phyloP scores from a whole-genome alignment of 176 grass and related monocot genomes.

The Poa pratensis region DNA sequence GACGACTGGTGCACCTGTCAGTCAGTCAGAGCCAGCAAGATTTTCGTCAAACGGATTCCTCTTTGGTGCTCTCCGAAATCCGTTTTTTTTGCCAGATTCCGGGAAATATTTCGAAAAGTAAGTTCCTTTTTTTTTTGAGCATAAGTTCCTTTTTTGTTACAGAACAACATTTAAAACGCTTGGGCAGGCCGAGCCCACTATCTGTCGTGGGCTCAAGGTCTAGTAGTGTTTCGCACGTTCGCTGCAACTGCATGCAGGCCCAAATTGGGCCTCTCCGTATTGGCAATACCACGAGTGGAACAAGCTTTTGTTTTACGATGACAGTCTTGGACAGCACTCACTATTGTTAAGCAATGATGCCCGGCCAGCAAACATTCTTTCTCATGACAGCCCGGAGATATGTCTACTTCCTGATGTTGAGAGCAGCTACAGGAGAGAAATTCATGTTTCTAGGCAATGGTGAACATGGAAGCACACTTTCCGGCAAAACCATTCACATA shows the following conservation, averaged over 20 bases:
- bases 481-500: too few relatives aligned
- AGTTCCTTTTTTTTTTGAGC: not conserved
- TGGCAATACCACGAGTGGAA: not conserved
- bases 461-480: too few relatives aligned
- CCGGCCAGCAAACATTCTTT: not conserved
- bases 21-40: not conserved
- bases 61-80: not conserved
- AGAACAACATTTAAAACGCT: not conserved
- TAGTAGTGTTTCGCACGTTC: not conserved
- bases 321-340: too few relatives aligned
- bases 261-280: not conserved
- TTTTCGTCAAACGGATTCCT: not conserved
- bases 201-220: not conserved
- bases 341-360: not conserved
- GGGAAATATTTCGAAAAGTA: not conserved
- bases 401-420: too few relatives aligned
- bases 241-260: not conserved
- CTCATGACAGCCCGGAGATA: not conserved
- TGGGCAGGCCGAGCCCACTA: not conserved
- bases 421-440: too few relatives aligned
- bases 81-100: not conserved
- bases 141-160: not conserved
- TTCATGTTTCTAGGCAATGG: too few relatives aligned
- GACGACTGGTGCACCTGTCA: slow-evolving; percentile 79
- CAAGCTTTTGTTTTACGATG: too few relatives aligned